Percentiles rank a stretch among this genome's conserved stretches.
Conservation (phyloP, 225 moss, liverwort and hornwort species). For the Physcomitrellopsis africana region DNA sequence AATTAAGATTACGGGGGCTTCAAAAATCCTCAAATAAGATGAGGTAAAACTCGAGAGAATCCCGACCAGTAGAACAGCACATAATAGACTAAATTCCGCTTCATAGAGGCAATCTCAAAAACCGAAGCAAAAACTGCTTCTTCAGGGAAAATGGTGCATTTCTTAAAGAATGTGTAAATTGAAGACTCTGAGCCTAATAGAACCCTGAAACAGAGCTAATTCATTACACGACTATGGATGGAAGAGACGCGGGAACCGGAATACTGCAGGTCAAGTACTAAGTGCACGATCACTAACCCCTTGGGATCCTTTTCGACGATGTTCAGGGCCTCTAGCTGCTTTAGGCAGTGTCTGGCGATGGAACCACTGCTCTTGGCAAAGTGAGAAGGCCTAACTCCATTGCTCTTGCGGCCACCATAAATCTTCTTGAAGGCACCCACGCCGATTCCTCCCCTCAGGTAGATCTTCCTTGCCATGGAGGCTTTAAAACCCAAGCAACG, state of each 20-base stretch:
- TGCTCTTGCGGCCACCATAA: slow-evolving; percentile 85
- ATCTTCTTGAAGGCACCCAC: slow-evolving; percentile 87
- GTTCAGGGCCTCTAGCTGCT: slow-evolving; percentile 74
- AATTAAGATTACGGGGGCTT: no score
- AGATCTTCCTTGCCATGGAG: slow-evolving; percentile 89
- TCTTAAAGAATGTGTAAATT: no score
- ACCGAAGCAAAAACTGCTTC: no score
- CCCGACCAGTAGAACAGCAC: no score
- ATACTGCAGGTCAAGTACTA: no score
- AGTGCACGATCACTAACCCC: slow-evolving; percentile 46
- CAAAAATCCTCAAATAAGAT: no score
- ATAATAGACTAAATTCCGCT: no score
- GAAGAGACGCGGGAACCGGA: no score
- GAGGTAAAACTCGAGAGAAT: no score
- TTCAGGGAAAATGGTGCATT: no score
- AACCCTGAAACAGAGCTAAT: not conserved
- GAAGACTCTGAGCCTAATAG: no score
- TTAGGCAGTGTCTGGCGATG: slow-evolving; percentile 73
- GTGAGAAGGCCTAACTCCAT: slow-evolving; percentile 77
- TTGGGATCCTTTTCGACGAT: slow-evolving; percentile 86
- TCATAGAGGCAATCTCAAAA: no score
- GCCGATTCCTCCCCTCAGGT: slow-evolving; percentile 75
- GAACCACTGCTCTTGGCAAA: slow-evolving; percentile 88
- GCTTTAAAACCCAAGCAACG: slow-evolving; percentile 40
- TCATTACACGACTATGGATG: not conserved